Evolutionary conservation across 371 early-diverging fungal genomes (phyloP).

Genomic region (Blakeslea trispora): DNA sequence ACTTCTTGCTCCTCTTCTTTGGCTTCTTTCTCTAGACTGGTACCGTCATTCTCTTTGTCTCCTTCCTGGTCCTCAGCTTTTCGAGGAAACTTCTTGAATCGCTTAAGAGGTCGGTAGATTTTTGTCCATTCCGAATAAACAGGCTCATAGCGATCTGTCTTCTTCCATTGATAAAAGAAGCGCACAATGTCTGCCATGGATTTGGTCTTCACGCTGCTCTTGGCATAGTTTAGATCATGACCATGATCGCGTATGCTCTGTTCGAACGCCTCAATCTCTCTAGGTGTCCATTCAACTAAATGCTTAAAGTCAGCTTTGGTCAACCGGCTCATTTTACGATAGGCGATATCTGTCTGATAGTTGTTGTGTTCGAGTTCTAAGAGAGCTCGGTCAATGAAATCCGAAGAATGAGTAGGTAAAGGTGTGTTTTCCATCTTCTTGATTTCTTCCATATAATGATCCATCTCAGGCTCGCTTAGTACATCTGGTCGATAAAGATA

Average conservation of each 20-base stretch:
- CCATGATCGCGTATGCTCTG: slow-evolving; percentile 68
- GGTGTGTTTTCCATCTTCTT: slow-evolving; percentile 42
- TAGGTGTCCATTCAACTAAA: slow-evolving; percentile 63
- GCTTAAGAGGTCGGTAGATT: slow-evolving; percentile 60
- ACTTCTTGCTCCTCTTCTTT: slow-evolving; percentile 14
- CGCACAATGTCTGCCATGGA: slow-evolving; percentile 67
- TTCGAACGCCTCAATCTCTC: slow-evolving; percentile 67
- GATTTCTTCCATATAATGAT: slow-evolving; percentile 50
- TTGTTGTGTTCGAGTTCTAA: slow-evolving; percentile 52
- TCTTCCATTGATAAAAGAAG: slow-evolving; percentile 77
- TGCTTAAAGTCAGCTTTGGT: slow-evolving; percentile 51
- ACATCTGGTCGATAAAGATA: slow-evolving; percentile 30
- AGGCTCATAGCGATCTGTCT: slow-evolving; percentile 66
- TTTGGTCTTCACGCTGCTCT: slow-evolving; percentile 53
- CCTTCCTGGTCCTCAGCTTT: slow-evolving; percentile 25
- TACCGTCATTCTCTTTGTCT: slow-evolving; percentile 16
- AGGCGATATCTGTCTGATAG: slow-evolving; percentile 62
- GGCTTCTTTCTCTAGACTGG: slow-evolving; percentile 16
- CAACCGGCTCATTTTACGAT: slow-evolving; percentile 53
- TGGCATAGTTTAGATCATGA: slow-evolving; percentile 68
- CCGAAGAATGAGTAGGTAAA: slow-evolving; percentile 46
- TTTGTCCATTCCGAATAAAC: slow-evolving; percentile 75
- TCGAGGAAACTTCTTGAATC: slow-evolving; percentile 18
- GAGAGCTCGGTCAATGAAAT: slow-evolving; percentile 68
- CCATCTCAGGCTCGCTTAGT: slow-evolving; percentile 26